A percentile compares a stretch with the other conserved stretches of the same genome.
These are phyloP conservation scores for Trichoderma reesei DNA, from an alignment of 495 filamentous ascomycete species.

Conservation along the genomic window DNA sequence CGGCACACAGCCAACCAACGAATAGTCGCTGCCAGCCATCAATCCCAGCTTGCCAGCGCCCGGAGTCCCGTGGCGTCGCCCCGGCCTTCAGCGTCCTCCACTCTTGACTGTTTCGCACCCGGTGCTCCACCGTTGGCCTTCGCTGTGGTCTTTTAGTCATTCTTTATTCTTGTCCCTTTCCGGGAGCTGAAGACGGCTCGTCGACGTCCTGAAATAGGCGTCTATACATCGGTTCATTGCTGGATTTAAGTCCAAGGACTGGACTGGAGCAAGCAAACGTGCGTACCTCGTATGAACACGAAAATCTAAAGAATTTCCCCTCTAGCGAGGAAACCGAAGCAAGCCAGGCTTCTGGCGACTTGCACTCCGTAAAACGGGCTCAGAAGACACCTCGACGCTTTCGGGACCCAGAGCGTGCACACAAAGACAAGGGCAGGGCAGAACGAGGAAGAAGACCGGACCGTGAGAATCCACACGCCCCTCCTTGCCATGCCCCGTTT, in stretches of 20 bases:
- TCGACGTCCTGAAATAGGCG: no score
- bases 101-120: neutral
- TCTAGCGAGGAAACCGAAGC: neutral
- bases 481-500: constrained; percentile 3
- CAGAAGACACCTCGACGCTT: neutral
- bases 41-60: constrained; percentile 1
- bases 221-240: no score
- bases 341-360: neutral
- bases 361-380: neutral
- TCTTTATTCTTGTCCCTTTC: neutral
- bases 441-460: neutral
- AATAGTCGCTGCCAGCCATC: neutral
- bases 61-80: constrained; percentile 8
- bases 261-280: no score
- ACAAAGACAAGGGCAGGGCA: neutral
- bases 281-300: no score
- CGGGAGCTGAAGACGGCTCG: no score
- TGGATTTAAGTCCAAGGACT: no score
- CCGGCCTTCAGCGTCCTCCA: neutral
- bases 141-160: neutral
- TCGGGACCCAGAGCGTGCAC: neutral
- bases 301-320: no score
- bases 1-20: neutral
- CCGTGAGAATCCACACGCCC: constrained; percentile 7
- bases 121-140: neutral